Conservation (phyloP, 805 yeast species). For the Wickerhamiella nectarea region DNA sequence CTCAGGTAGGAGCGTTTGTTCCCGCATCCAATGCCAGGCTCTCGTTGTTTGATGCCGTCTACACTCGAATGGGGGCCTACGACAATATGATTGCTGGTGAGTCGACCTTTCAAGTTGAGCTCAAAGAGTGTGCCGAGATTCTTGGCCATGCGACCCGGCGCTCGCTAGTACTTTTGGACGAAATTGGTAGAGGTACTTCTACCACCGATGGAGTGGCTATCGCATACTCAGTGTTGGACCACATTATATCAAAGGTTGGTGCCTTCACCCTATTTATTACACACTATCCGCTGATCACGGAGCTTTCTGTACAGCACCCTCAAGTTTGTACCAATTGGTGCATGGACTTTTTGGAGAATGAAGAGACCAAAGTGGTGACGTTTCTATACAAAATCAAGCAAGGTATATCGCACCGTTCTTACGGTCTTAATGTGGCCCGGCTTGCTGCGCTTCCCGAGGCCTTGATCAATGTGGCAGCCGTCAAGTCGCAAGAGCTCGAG, state of each 20-base stretch:
- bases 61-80: conserved; percentile 59
- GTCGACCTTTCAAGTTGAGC: conserved; percentile 73
- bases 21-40: conserved; percentile 50
- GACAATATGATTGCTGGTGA: conserved; percentile 64
- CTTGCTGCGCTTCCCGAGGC: conserved; percentile 41
- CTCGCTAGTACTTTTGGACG: conserved; percentile 57
- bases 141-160: conserved; percentile 35
- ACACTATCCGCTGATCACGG: conserved; percentile 59
- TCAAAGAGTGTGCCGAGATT: conserved; percentile 51
- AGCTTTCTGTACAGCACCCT: conserved; percentile 32
- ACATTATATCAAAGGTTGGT: conserved; percentile 32
- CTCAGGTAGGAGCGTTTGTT: conserved; percentile 63
- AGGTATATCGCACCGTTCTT: conserved; percentile 49
- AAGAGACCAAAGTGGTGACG: conserved; percentile 28
- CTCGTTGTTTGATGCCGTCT: conserved; percentile 51
- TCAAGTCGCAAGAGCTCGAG: conserved; percentile 21
- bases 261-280: conserved; percentile 69
- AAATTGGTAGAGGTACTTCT: conserved; percentile 64
- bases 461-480: conserved; percentile 19
- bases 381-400: conserved; percentile 39
- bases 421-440: conserved; percentile 76
- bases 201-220: conserved; percentile 71
- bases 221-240: conserved; percentile 57
- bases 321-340: conserved; percentile 44
- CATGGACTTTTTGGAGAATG: conserved; percentile 47